Conservation (phyloP, 2,329 filamentous ascomycete genomes). For the Cordyceps pruinosa region DNA sequence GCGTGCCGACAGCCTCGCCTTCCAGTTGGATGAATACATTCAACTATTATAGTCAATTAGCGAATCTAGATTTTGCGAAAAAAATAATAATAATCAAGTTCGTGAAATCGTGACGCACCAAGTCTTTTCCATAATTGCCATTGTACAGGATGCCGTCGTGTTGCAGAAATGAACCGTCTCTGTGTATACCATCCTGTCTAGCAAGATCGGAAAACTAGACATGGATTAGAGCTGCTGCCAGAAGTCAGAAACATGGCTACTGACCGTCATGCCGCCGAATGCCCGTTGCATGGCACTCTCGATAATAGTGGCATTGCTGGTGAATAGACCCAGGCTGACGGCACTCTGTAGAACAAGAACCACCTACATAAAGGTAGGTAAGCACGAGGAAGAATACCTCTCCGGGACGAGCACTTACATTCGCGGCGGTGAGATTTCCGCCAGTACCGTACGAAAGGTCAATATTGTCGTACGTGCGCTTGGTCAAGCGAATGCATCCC, state of each 20-base stretch:
- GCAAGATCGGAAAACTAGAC: constrained; percentile 15
- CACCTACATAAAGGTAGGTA: constrained; percentile 7
- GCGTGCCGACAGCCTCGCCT: constrained; percentile 18
- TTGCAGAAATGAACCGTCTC: constrained; percentile 20
- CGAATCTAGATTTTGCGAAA: too few species aligned
- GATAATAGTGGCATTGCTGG: constrained; percentile 17
- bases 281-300: constrained; percentile 15
- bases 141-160: constrained; percentile 20
- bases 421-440: constrained; percentile 18
- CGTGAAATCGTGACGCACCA: constrained; percentile 9
- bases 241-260: not conserved
- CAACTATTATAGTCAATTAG: constrained; percentile 10
- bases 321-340: constrained; percentile 18
- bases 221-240: not conserved
- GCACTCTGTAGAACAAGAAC: constrained; percentile 21
- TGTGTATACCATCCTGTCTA: constrained; percentile 18
- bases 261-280: constrained; percentile 17
- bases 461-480: constrained; percentile 17
- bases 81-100: too few species aligned
- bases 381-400: not conserved
- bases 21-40: constrained; percentile 20
- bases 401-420: constrained; percentile 6
- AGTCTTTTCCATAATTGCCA: constrained; percentile 21
- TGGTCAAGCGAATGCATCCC: constrained; percentile 18
- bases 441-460: constrained; percentile 17